Conservation (phyloP, 1,284 basidiomycete genomes). For the Xanthoconium separans region DNA sequence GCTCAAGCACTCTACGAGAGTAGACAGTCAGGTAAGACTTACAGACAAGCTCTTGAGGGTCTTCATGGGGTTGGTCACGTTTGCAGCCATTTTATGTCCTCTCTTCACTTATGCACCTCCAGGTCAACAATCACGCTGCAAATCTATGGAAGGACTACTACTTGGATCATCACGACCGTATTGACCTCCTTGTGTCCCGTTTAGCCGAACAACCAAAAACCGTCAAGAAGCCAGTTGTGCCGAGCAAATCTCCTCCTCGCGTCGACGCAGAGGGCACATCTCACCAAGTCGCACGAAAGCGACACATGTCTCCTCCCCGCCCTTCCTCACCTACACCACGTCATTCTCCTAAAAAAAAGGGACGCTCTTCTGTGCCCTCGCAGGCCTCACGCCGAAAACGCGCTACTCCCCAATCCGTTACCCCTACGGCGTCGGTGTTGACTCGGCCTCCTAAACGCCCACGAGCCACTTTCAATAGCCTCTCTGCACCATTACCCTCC, state of each 20-base stretch:
- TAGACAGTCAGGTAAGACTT: slow-evolving; percentile 35
- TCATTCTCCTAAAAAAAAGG: slow-evolving; percentile 14
- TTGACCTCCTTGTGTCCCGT: slow-evolving; percentile 48
- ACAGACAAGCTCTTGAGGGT: slow-evolving; percentile 42
- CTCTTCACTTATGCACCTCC: slow-evolving; percentile 18
- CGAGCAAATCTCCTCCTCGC: slow-evolving; percentile 24
- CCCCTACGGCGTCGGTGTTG: slow-evolving; percentile 18
- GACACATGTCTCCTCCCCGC: slow-evolving; percentile 18
- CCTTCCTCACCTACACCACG: background rate
- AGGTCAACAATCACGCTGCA: slow-evolving; percentile 46
- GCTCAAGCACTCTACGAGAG: slow-evolving; percentile 43
- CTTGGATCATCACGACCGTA: slow-evolving; percentile 58
- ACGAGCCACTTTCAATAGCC: slow-evolving; percentile 52
- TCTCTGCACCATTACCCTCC: slow-evolving; percentile 48
- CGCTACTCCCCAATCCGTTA: slow-evolving; percentile 13
- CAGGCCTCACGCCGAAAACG: slow-evolving; percentile 23
- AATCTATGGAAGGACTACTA: slow-evolving; percentile 72
- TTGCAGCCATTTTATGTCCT: background rate
- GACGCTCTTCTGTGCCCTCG: slow-evolving; percentile 9
- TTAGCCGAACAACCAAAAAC: slow-evolving; percentile 36
- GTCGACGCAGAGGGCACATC: slow-evolving; percentile 13
- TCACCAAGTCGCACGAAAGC: slow-evolving; percentile 30
- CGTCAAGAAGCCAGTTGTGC: slow-evolving; percentile 48
- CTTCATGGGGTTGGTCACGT: slow-evolving; percentile 40
- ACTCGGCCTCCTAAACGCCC: slow-evolving; percentile 32